phyloP scores from a whole-genome alignment of 1,139 yeast genomes.

The Zygosaccharomyces pseudobailii region DNA sequence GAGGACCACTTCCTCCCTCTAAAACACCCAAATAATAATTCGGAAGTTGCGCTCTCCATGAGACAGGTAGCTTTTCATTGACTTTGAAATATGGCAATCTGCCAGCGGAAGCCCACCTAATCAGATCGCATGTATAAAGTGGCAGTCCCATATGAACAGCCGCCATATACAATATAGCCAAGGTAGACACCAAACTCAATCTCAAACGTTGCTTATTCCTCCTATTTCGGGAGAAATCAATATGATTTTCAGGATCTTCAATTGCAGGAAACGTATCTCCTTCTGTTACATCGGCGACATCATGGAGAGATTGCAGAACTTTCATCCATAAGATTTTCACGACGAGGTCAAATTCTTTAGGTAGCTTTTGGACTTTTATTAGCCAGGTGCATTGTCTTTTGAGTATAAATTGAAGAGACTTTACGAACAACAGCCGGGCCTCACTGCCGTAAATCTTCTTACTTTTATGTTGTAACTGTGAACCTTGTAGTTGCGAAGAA shows the following conservation, averaged over 20 bases:
- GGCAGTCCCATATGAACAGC: conserved; percentile 27
- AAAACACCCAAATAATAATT: conserved; percentile 28
- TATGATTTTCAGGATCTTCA: conserved; percentile 17
- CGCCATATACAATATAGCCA: conserved; percentile 29
- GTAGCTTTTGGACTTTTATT: conserved; percentile 32
- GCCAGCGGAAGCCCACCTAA: conserved; percentile 24
- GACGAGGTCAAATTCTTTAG: conserved; percentile 38
- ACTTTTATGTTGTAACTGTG: conserved; percentile 19
- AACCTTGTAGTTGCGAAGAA: conserved; percentile 22
- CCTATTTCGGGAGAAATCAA: background rate
- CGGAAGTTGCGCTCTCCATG: conserved; percentile 29
- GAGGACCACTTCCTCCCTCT: conserved; percentile 28
- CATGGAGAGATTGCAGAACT: conserved; percentile 34
- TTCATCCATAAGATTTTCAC: conserved; percentile 52
- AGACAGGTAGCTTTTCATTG: conserved; percentile 21
- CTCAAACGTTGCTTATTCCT: conserved; percentile 10
- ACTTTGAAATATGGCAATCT: conserved; percentile 28
- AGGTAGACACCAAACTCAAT: conserved; percentile 22
- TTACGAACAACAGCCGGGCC: conserved; percentile 45
- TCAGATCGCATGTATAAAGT: conserved; percentile 24
- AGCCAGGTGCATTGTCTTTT: conserved; percentile 46
- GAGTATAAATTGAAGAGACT: conserved; percentile 53
- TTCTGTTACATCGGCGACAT: conserved; percentile 33
- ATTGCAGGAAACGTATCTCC: conserved; percentile 15
- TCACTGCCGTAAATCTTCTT: conserved; percentile 48